Percentiles rank a stretch among this genome's conserved stretches.
phyloP scores from a whole-genome alignment of 2,329 filamentous ascomycete species.

The Alternaria sp. region DNA sequence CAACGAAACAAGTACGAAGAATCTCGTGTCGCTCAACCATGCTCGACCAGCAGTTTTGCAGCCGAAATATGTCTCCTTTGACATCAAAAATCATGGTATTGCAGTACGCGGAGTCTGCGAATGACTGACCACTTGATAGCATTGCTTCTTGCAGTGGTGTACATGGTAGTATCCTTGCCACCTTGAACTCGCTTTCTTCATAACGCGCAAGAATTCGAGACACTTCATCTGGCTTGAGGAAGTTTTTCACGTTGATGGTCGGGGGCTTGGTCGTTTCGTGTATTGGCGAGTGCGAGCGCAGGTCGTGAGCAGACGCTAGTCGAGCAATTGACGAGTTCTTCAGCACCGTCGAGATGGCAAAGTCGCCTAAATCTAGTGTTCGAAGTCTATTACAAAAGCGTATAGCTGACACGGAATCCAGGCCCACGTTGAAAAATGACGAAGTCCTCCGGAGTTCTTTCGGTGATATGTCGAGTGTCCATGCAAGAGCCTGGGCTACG shows the following conservation, averaged over 20 bases:
- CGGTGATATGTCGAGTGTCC: slow-evolving; percentile 58
- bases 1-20: slow-evolving; percentile 77
- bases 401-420: slow-evolving; percentile 88
- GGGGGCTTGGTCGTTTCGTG: background rate
- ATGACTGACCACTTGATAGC: slow-evolving; percentile 67
- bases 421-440: slow-evolving; percentile 78
- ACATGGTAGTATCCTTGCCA: slow-evolving; percentile 75
- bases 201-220: slow-evolving; percentile 26
- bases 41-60: slow-evolving; percentile 69
- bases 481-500: slow-evolving; percentile 65
- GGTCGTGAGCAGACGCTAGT: slow-evolving; percentile 55
- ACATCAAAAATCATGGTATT: slow-evolving; percentile 76
- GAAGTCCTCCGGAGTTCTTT: slow-evolving; percentile 68
- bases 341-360: slow-evolving; percentile 76
- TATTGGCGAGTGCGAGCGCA: background rate
- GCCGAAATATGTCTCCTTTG: slow-evolving; percentile 56
- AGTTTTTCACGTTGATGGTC: slow-evolving; percentile 2
- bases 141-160: slow-evolving; percentile 90
- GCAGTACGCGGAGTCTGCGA: slow-evolving; percentile 67
- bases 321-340: slow-evolving; percentile 71
- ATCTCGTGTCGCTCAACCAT: slow-evolving; percentile 76
- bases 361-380: slow-evolving; percentile 53
- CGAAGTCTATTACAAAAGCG: slow-evolving; percentile 68
- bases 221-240: slow-evolving; percentile 27
- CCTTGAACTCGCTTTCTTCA: slow-evolving; percentile 31